Percentiles rank a stretch among this genome's conserved stretches.
Evolutionary conservation across 176 grass and related monocot genomes (phyloP).

Genomic region (Pontederia crassipes): DNA sequence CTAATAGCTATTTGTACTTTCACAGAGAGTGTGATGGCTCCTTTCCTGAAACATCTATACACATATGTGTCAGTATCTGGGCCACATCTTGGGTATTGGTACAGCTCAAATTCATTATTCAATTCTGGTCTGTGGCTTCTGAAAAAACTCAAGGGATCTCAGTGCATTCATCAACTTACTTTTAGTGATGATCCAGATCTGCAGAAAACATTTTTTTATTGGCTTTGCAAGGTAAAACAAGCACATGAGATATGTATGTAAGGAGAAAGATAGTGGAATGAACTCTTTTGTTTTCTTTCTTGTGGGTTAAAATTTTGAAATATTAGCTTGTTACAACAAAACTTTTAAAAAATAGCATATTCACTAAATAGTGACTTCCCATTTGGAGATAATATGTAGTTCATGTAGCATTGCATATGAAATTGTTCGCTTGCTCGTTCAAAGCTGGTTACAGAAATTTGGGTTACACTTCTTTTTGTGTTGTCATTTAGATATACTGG

Average conservation of each 20-base stretch:
- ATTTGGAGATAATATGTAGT: no score
- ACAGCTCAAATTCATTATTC: slow-evolving; percentile 85
- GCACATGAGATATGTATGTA: neutral
- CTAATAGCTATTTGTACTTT: slow-evolving; percentile 16
- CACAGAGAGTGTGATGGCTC: slow-evolving; percentile 50
- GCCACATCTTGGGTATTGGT: slow-evolving; percentile 87
- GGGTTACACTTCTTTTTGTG: no score
- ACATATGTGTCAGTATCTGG: slow-evolving; percentile 94
- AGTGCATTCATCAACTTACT: slow-evolving; percentile 91
- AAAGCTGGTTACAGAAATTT: no score
- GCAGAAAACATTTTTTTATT: slow-evolving; percentile 73
- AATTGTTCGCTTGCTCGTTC: no score
- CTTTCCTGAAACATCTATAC: slow-evolving; percentile 63
- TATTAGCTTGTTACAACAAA: no score
- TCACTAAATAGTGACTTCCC: no score
- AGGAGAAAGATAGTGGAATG: neutral
- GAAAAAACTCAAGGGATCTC: slow-evolving; percentile 69
- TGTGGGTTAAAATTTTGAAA: neutral
- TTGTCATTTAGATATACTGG: no score
- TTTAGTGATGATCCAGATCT: slow-evolving; percentile 71
- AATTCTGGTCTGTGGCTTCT: slow-evolving; percentile 92
- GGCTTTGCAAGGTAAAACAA: slow-evolving; percentile 65
- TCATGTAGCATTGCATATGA: no score
- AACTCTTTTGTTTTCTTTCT: neutral
- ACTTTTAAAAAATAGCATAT: no score